phyloP scores from a whole-genome alignment of 768 basidiomycete genomes.

The Leccinum obscurum region DNA sequence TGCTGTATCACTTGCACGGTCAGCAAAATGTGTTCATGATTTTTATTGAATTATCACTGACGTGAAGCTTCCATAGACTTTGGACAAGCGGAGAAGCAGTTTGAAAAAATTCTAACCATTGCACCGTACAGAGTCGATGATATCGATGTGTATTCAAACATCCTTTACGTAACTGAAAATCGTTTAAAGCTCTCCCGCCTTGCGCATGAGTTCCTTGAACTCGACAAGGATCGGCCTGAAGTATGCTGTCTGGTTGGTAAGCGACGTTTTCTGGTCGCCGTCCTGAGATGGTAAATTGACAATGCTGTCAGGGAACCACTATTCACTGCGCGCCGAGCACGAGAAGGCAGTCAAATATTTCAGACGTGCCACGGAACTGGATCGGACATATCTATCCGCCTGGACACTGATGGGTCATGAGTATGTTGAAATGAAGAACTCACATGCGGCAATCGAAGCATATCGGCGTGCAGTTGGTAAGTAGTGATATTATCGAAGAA shows the following conservation, averaged over 20 bases:
- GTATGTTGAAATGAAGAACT: slow-evolving; percentile 98
- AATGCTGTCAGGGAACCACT: slow-evolving; percentile 80
- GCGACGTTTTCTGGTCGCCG: slow-evolving; percentile 22
- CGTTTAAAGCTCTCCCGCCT: slow-evolving; percentile 84
- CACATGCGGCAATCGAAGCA: slow-evolving; percentile 97
- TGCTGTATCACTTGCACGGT: slow-evolving; percentile 92
- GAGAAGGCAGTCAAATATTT: slow-evolving; percentile 97
- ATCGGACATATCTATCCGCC: slow-evolving; percentile 91
- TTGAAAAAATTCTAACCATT: slow-evolving; percentile 73
- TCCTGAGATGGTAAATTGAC: neutral
- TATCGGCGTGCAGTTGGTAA: slow-evolving; percentile 93
- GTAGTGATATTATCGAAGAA: slow-evolving; percentile 25
- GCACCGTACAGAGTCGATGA: slow-evolving; percentile 94
- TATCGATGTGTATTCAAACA: slow-evolving; percentile 95
- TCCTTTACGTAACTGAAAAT: slow-evolving; percentile 93
- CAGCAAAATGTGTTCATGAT: slow-evolving; percentile 25
- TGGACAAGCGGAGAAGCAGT: slow-evolving; percentile 79
- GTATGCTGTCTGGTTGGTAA: slow-evolving; percentile 93
- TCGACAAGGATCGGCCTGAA: slow-evolving; percentile 94
- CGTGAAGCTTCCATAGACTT: slow-evolving; percentile 59
- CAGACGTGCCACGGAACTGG: slow-evolving; percentile 89
- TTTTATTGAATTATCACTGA: slow-evolving; percentile 2
- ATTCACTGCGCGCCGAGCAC: slow-evolving; percentile 90
- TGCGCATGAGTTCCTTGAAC: slow-evolving; percentile 85
- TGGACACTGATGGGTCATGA: slow-evolving; percentile 99